Evolutionary conservation across 139 green algal species (phyloP).

Genomic region (Zygnema circumcarinatum): DNA sequence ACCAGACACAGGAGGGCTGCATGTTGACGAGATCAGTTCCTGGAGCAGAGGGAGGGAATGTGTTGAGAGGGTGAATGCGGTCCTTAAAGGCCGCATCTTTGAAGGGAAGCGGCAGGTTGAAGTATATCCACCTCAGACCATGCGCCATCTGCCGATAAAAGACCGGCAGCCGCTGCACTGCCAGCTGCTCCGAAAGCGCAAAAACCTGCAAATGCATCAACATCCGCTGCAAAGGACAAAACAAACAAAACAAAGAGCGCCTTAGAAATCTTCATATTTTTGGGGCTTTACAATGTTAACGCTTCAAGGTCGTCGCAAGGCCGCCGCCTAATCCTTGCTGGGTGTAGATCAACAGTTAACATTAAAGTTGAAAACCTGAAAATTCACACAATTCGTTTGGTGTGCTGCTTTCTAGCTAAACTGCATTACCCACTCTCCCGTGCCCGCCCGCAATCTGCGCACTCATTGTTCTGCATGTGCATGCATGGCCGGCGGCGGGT

Average conservation of each 20-base stretch:
- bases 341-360: too few relatives aligned
- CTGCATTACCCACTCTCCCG: not conserved
- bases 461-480: not conserved
- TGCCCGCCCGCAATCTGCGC: not conserved
- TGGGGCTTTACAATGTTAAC: too few relatives aligned
- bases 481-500: too few relatives aligned
- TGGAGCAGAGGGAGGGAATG: not conserved
- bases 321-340: too few relatives aligned
- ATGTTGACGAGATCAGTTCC: not conserved
- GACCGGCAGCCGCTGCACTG: not conserved
- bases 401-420: too few relatives aligned
- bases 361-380: too few relatives aligned
- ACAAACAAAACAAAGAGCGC: not conserved
- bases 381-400: too few relatives aligned
- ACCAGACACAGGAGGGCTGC: constrained; percentile 23
- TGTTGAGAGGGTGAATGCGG: not conserved
- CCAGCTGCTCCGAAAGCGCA: constrained; percentile 30
- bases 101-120: constrained; percentile 15
- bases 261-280: too few relatives aligned
- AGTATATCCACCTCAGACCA: constrained; percentile 29
- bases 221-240: constrained; percentile 22
- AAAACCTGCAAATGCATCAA: constrained; percentile 37
- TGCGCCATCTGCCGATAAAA: constrained; percentile 34
- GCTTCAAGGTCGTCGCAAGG: too few relatives aligned
- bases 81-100: not conserved